Percentiles rank a stretch among this genome's conserved stretches.
Evolutionary conservation across 305 asterid genomes (phyloP).

Genomic region (Fraxinus albicans): DNA sequence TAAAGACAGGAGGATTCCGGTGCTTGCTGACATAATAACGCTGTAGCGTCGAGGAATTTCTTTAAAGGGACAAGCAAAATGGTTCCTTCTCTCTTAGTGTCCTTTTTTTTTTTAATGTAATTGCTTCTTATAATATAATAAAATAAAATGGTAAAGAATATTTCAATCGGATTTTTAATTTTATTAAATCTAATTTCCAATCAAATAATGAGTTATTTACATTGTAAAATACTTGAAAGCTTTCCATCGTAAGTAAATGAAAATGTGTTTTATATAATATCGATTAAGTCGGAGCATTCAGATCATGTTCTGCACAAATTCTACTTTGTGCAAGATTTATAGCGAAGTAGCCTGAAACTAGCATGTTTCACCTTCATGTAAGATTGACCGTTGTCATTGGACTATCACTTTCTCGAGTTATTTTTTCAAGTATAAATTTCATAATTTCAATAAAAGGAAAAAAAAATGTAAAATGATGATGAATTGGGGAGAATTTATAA

Average conservation of each 20-base stretch:
- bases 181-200: not conserved
- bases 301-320: not conserved
- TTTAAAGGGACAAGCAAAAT: not conserved
- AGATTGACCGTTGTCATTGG: not conserved
- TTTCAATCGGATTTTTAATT: not conserved
- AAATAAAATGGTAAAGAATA: not conserved
- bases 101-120: not conserved
- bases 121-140: not conserved
- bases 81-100: not conserved
- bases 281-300: not conserved
- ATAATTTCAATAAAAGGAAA: too few relatives aligned
- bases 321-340: not conserved
- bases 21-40: not conserved
- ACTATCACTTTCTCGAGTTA: not conserved
- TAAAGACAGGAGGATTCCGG: not conserved
- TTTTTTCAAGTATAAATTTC: not conserved
- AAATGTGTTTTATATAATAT: too few relatives aligned
- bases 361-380: not conserved
- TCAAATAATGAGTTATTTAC: not conserved
- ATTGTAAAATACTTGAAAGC: not conserved
- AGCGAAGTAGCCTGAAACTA: not conserved
- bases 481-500: not conserved
- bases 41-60: not conserved
- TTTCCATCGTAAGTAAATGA: not conserved
- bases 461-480: not conserved